Evolutionary conservation across 2,329 filamentous ascomycete genomes (phyloP).

Genomic region (Elsinoe arachidis): DNA sequence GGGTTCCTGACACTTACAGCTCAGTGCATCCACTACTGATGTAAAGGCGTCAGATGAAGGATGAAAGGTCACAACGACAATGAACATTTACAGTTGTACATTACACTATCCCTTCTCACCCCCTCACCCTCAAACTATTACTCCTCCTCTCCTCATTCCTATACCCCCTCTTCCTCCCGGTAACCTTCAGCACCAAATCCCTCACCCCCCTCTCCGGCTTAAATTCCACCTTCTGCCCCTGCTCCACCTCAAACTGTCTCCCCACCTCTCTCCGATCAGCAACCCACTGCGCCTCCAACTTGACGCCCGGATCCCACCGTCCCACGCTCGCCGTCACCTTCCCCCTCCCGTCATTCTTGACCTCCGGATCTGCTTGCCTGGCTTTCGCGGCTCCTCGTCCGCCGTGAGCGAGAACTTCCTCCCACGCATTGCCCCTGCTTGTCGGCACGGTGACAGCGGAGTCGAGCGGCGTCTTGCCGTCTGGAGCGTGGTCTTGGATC

Average conservation of each 20-base stretch:
- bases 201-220: constrained; percentile 12
- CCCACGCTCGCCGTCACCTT: constrained; percentile 22
- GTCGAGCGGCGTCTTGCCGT: constrained; percentile 25
- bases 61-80: too few relatives aligned
- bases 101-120: neutral
- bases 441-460: constrained; percentile 17
- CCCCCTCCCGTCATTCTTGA: constrained; percentile 14
- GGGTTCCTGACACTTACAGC: too few relatives aligned
- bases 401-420: constrained; percentile 26
- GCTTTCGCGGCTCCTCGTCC: constrained; percentile 28
- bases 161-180: constrained; percentile 22
- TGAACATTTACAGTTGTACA: too few relatives aligned
- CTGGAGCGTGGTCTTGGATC: constrained; percentile 27
- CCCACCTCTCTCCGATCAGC: constrained; percentile 22
- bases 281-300: constrained; percentile 28
- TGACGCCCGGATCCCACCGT: constrained; percentile 32
- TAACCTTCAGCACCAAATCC: constrained; percentile 17
- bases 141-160: constrained; percentile 25
- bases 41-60: too few relatives aligned
- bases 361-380: constrained; percentile 25
- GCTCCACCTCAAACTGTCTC: constrained; percentile 22
- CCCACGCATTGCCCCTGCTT: constrained; percentile 28
- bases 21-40: too few relatives aligned
- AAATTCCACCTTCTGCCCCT: constrained; percentile 20
- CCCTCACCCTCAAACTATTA: constrained; percentile 16